Conservation (phyloP, 2,329 filamentous ascomycete genomes). For the Ophiosphaerella narmari region DNA sequence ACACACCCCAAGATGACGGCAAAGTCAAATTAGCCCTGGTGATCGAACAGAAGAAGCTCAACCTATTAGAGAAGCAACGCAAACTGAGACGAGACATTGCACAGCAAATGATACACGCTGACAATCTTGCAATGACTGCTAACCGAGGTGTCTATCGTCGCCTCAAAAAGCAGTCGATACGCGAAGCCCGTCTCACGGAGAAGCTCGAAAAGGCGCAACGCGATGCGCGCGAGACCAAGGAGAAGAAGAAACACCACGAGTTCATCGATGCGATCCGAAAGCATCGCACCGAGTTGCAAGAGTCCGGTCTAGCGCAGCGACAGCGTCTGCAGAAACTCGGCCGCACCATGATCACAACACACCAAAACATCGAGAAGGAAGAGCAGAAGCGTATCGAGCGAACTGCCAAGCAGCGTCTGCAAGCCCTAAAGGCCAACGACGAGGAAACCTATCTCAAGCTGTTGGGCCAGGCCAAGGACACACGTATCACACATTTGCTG, state of each 20-base stretch:
- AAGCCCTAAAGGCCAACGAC: constrained; percentile 97
- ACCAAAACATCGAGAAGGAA: constrained; percentile 97
- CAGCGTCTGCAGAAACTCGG: constrained; percentile 83
- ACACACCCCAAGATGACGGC: constrained; percentile 74
- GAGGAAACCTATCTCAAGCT: constrained; percentile 98
- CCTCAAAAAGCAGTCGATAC: constrained; percentile 95
- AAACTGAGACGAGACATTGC: constrained; percentile 84
- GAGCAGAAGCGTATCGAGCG: constrained; percentile 98
- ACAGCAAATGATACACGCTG: constrained; percentile 90
- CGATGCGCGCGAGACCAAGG: constrained; percentile 90
- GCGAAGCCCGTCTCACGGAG: constrained; percentile 95
- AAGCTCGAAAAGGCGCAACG: constrained; percentile 99
- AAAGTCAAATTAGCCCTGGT: constrained; percentile 81
- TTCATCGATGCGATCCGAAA: constrained; percentile 85
- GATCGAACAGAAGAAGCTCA: constrained; percentile 93
- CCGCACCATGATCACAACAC: constrained; percentile 84
- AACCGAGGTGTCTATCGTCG: constrained; percentile 89
- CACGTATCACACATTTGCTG: constrained; percentile 95
- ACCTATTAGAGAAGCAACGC: constrained; percentile 85
- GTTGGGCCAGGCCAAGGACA: constrained; percentile 98
- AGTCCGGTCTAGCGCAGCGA: constrained; percentile 68
- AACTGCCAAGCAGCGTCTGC: constrained; percentile 98
- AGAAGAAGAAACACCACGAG: constrained; percentile 96
- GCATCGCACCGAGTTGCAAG: constrained; percentile 78
- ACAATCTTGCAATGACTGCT: constrained; percentile 95